These are phyloP conservation scores for Auxenochlorella pyrenoidosa DNA, from an alignment of 139 green algal species.

Conservation along the genomic window DNA sequence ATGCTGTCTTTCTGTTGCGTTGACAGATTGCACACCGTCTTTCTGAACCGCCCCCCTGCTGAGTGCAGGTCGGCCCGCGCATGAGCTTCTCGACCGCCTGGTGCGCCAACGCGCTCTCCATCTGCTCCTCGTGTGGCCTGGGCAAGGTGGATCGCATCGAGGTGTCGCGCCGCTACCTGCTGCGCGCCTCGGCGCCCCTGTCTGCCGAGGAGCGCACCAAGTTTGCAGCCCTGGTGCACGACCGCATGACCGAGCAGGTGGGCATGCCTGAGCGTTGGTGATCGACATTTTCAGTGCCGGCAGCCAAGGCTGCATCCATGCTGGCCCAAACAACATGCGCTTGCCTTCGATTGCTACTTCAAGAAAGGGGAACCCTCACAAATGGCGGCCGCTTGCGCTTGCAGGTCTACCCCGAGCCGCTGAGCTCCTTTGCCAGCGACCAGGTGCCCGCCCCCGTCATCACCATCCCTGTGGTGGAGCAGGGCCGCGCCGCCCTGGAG, in stretches of 20 bases:
- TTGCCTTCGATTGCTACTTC: too few relatives aligned
- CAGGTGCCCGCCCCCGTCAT: conserved; percentile 68
- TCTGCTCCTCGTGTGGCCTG: conserved; percentile 92
- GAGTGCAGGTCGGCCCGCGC: conserved; percentile 96
- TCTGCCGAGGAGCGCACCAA: conserved; percentile 31
- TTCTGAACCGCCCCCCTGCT: too few relatives aligned
- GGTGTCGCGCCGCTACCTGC: conserved; percentile 76
- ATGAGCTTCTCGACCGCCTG: conserved; percentile 96
- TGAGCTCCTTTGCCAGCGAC: conserved; percentile 76
- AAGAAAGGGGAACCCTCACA: too few relatives aligned
- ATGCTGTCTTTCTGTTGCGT: too few relatives aligned
- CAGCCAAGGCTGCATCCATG: too few relatives aligned
- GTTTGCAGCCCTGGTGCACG: conserved; percentile 88
- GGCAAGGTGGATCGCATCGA: conserved; percentile 87
- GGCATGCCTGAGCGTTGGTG: not conserved
- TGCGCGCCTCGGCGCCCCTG: conserved; percentile 59
- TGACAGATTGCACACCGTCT: too few relatives aligned
- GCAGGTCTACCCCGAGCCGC: conserved; percentile 82
- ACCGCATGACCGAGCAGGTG: conserved; percentile 97
- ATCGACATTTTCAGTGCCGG: too few relatives aligned
- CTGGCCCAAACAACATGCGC: too few relatives aligned
- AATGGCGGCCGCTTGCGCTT: too few relatives aligned
- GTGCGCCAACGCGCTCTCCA: conserved; percentile 97
- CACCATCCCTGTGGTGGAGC: conserved; percentile 85
- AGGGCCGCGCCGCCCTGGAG: conserved; percentile 87